Evolutionary conservation across 176 grass and related monocot genomes (phyloP), one percentile per base, ranked within the genome.

Genomic region (Secale cereale): DNA sequence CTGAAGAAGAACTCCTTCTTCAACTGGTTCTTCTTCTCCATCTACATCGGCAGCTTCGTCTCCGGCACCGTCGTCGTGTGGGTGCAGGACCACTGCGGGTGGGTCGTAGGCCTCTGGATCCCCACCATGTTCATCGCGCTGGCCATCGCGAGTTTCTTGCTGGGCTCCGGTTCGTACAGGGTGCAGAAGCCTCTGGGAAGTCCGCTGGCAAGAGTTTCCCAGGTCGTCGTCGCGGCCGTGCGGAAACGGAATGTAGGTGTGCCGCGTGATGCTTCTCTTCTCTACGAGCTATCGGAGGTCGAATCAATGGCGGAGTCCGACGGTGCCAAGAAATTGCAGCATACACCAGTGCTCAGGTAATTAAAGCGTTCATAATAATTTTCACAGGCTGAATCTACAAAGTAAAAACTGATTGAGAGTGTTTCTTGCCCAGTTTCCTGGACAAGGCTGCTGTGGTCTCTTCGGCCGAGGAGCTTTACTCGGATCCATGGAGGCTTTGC

Each of bases 11-110:
- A 48, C 56, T 93, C 91, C 77, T 93, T 97, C 71, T 97, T 97
- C 31, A 97, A 97, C 76, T 97, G 94, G 94, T 97, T 92, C 82
- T 97, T 92, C 78, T 92, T 97, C 75, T 85, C 89, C 12, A 94
- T 94, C 59, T 92, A 97, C 37, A 94, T 94, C n/a, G 94, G 94
- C 29, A 86, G 89, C 81, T 82, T 94, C 35, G 50, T 93, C 48
- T 89, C 94, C 12, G 89, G 94, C 76, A 88, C 86, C 39, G 61
- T 86, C 67, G 56, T 97, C 32, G 94, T 97, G 61, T 97, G 89
- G 84, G 82, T 91, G 50, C 94, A 97, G 87, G 94, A 97, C 82
- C 88, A 88, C 54, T 97, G 68, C 76, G 94, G 94, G 31, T 97
- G 94, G 94, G 91, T 88, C 36, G 40, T 97, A 12, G 91, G 94